Conservation (phyloP, 306 rosid species). For the Prunus mira region DNA sequence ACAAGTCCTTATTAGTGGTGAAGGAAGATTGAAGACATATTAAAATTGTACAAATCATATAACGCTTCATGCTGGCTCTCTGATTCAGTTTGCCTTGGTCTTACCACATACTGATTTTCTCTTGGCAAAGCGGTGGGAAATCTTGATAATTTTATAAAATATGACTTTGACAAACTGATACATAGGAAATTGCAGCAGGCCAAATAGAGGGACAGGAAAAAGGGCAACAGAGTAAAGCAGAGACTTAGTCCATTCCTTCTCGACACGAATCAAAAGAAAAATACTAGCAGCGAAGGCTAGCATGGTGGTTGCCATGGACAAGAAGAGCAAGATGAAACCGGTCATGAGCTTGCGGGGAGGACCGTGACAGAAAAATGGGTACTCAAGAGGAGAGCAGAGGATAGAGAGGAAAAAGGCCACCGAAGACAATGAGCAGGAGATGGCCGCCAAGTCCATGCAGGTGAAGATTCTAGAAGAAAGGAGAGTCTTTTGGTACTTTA, state of each 20-base stretch:
- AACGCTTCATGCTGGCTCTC: no score
- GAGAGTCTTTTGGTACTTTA: not conserved
- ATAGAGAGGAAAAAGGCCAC: constrained; percentile 47
- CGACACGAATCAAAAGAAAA: constrained; percentile 9
- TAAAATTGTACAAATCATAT: no score
- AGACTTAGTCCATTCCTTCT: constrained; percentile 12
- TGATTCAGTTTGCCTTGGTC: not conserved
- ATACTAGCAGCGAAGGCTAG: constrained; percentile 32
- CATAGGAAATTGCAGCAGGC: not conserved
- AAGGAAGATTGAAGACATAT: no score
- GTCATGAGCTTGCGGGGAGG: constrained; percentile 25
- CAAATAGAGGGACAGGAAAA: constrained; percentile 12
- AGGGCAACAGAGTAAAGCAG: constrained; percentile 20
- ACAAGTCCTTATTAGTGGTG: no score
- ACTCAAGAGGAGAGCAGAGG: constrained; percentile 28
- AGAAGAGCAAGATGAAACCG: constrained; percentile 32
- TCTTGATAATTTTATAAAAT: not conserved
- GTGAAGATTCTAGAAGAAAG: constrained; percentile 33
- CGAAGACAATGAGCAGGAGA: constrained; percentile 30
- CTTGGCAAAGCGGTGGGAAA: not conserved
- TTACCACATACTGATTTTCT: not conserved
- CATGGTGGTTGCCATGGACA: constrained; percentile 27
- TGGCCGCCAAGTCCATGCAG: constrained; percentile 28
- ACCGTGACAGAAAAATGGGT: constrained; percentile 10
- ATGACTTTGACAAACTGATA: not conserved